Percentiles rank a stretch among this genome's conserved stretches.
phyloP scores from a whole-genome alignment of 257 asterid species.

The Gentiana macrophylla region DNA sequence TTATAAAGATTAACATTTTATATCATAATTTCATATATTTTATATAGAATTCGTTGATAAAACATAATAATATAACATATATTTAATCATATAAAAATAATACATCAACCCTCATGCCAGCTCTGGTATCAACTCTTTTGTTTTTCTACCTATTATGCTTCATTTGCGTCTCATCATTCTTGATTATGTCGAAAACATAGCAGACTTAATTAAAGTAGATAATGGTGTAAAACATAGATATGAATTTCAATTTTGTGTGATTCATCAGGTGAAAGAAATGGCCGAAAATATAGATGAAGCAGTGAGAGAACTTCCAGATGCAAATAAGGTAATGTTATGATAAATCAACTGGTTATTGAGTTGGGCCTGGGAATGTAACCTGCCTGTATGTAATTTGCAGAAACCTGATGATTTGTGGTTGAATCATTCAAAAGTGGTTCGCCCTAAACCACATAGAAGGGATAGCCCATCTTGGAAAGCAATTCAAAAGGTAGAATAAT shows the following conservation, averaged over 20 bases:
- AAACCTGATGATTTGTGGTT: slow-evolving; percentile 98
- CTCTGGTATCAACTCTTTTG: no score
- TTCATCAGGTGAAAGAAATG: slow-evolving; percentile 75
- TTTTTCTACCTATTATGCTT: no score
- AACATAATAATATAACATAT: no score
- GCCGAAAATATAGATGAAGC: slow-evolving; percentile 90
- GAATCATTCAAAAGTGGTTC: slow-evolving; percentile 80
- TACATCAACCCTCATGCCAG: no score
- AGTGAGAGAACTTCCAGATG: slow-evolving; percentile 97
- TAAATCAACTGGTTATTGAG: not conserved
- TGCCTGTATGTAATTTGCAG: slow-evolving; percentile 33
- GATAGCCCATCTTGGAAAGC: slow-evolving; percentile 78
- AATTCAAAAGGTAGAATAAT: slow-evolving; percentile 51
- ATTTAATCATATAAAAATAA: no score
- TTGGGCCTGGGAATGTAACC: no score
- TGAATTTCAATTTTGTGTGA: not conserved
- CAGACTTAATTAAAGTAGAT: no score
- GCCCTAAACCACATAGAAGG: slow-evolving; percentile 87
- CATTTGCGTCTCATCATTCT: no score
- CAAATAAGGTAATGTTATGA: slow-evolving; percentile 77
- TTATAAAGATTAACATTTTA: no score
- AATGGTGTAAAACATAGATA: not conserved
- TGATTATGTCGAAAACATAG: no score
- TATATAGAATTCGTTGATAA: no score
- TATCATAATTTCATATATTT: no score